phyloP scores from a whole-genome alignment of 139 green algal genomes.

The Diplosphaera chodatii region DNA sequence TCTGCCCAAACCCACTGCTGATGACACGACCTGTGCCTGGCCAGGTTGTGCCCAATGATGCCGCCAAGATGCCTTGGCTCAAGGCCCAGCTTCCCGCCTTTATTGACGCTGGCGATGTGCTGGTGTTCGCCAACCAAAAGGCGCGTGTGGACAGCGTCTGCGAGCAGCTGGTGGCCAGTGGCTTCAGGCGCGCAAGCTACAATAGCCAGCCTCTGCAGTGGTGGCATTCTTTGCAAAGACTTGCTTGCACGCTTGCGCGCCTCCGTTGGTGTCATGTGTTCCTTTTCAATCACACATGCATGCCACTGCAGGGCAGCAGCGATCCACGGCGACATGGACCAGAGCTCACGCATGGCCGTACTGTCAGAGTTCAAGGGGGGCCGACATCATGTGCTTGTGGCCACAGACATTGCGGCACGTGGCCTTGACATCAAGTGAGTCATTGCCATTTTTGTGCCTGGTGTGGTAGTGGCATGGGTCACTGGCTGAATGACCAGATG shows the following conservation, averaged over 20 bases:
- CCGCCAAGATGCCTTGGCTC: slow-evolving; percentile 74
- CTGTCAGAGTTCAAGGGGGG: slow-evolving; percentile 56
- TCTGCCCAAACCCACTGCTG: no score
- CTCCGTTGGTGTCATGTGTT: no score
- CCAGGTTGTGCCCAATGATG: slow-evolving; percentile 56
- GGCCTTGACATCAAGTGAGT: slow-evolving; percentile 67
- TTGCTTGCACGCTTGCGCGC: neutral
- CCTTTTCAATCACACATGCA: no score
- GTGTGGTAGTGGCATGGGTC: no score
- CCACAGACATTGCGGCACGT: slow-evolving; percentile 73
- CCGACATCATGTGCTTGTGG: slow-evolving; percentile 49
- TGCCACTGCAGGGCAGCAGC: slow-evolving; percentile 54
- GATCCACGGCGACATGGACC: slow-evolving; percentile 95
- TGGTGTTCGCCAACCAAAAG: slow-evolving; percentile 84
- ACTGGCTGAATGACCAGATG: no score
- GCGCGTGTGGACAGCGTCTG: slow-evolving; percentile 71
- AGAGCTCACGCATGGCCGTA: slow-evolving; percentile 58
- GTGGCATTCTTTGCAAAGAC: no score
- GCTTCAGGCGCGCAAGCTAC: slow-evolving; percentile 10
- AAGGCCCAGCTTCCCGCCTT: slow-evolving; percentile 42
- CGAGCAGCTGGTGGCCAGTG: slow-evolving; percentile 31
- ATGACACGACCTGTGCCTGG: slow-evolving; percentile 8
- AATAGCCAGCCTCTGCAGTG: no score
- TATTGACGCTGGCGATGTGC: slow-evolving; percentile 83
- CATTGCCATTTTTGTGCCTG: no score